Conservation (phyloP, 1,139 yeast species). For the Zygosaccharomyces sapae region DNA sequence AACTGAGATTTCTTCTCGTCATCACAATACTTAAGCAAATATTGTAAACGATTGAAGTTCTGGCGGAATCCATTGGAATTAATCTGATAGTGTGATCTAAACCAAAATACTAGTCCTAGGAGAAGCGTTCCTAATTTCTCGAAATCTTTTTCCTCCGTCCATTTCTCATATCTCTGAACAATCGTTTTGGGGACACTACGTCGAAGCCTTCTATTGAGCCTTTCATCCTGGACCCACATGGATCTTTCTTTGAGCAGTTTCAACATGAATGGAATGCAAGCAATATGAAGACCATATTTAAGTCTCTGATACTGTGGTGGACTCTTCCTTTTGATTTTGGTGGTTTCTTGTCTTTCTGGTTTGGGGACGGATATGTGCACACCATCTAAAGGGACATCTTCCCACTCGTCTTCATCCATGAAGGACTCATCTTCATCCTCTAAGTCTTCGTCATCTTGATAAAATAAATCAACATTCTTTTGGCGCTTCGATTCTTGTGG, state of each 20-base stretch:
- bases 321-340: slow-evolving; percentile 7
- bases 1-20: neutral
- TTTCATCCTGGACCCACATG: slow-evolving; percentile 18
- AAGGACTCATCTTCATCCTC: slow-evolving; percentile 5
- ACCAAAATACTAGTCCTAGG: slow-evolving; percentile 27
- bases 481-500: slow-evolving; percentile 2
- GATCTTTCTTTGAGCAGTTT: slow-evolving; percentile 14
- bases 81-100: slow-evolving; percentile 23
- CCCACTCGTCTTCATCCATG: slow-evolving; percentile 21
- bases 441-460: slow-evolving; percentile 11
- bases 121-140: slow-evolving; percentile 19
- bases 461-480: slow-evolving; percentile 3
- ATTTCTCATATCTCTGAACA: slow-evolving; percentile 18
- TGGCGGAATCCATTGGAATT: slow-evolving; percentile 31
- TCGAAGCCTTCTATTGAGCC: slow-evolving; percentile 22
- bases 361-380: slow-evolving; percentile 6
- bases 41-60: slow-evolving; percentile 19
- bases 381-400: slow-evolving; percentile 22
- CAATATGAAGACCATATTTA: slow-evolving; percentile 22
- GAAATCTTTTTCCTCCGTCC: slow-evolving; percentile 3
- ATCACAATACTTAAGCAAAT: slow-evolving; percentile 10
- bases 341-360: neutral
- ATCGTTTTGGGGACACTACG: slow-evolving; percentile 27
- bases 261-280: slow-evolving; percentile 22
- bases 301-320: slow-evolving; percentile 14